These are phyloP conservation scores for Zalaria sp. DNA, from an alignment of 2,329 filamentous ascomycete species.

Conservation along the genomic window DNA sequence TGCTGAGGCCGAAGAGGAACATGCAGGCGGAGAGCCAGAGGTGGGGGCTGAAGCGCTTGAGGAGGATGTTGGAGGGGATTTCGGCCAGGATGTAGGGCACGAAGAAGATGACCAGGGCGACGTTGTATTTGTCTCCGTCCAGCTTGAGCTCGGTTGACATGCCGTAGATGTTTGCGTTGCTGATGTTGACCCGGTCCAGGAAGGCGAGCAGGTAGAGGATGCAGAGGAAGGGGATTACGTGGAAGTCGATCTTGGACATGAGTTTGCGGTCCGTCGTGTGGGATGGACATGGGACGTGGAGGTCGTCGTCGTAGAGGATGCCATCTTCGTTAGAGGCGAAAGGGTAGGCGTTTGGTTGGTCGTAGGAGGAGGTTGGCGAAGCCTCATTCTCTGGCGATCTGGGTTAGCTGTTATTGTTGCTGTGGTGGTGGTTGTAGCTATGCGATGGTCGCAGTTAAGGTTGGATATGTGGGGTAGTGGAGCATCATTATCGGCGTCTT, in stretches of 20 bases:
- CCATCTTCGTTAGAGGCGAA: conserved; percentile 6
- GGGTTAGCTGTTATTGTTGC: not conserved
- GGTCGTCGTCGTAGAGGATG: conserved; percentile 22
- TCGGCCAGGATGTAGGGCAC: conserved; percentile 39
- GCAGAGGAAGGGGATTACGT: conserved; percentile 35
- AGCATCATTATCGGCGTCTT: too few relatives aligned
- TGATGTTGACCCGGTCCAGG: conserved; percentile 38
- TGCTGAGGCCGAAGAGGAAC: conserved; percentile 67
- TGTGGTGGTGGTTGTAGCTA: not conserved
- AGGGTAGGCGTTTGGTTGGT: not conserved
- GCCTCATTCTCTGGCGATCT: not conserved
- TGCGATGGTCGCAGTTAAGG: too few relatives aligned
- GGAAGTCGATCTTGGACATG: conserved; percentile 29
- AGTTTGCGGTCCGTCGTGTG: conserved; percentile 35
- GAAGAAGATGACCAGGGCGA: conserved; percentile 40
- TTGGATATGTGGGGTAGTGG: too few relatives aligned
- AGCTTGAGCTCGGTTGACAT: conserved; percentile 32
- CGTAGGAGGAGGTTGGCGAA: not conserved
- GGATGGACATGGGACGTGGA: conserved; percentile 27
- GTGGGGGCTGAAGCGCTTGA: conserved; percentile 38
- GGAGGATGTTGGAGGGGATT: conserved; percentile 37
- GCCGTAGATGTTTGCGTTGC: conserved; percentile 38
- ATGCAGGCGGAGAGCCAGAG: conserved; percentile 52
- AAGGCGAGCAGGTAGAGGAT: conserved; percentile 37
- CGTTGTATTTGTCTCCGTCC: conserved; percentile 32